Conservation (phyloP, 805 yeast genomes). For the Clavispora asparagi region DNA sequence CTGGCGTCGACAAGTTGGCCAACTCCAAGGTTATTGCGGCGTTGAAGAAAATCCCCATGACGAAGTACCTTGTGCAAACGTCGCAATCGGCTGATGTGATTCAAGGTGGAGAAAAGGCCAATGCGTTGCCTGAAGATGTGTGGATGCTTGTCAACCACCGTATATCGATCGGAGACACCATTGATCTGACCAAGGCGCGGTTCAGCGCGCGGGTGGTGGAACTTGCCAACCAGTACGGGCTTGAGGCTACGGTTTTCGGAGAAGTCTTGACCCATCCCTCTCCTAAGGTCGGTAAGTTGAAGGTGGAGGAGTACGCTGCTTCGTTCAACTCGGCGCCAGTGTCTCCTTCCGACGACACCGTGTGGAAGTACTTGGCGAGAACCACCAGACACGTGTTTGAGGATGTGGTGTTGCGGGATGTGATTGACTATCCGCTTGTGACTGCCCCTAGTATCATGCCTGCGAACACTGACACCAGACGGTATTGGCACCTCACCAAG, state of each 20-base stretch:
- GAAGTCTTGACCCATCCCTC: constrained; percentile 1
- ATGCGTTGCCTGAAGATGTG: constrained; percentile 35
- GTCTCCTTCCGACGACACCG: constrained; percentile 20
- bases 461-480: constrained; percentile 67
- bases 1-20: constrained; percentile 32
- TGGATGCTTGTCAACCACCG: constrained; percentile 29
- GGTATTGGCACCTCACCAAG: constrained; percentile 57
- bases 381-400: constrained; percentile 43
- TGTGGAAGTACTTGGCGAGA: constrained; percentile 41
- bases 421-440: constrained; percentile 22
- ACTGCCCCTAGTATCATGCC: constrained; percentile 58
- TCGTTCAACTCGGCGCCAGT: constrained; percentile 8
- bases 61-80: constrained; percentile 26
- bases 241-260: constrained; percentile 11
- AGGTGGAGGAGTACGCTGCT: not conserved
- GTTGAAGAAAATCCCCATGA: constrained; percentile 13
- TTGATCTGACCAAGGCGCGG: constrained; percentile 18
- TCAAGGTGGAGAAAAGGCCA: constrained; percentile 35
- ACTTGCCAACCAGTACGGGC: constrained; percentile 9
- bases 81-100: constrained; percentile 32
- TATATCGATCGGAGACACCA: constrained; percentile 26
- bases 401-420: constrained; percentile 34
- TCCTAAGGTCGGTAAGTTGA: not conserved
- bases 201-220: constrained; percentile 27
- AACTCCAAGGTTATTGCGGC: constrained; percentile 21